Percentiles rank a stretch among this genome's conserved stretches.
These are phyloP conservation scores for Fraxinus dipetala DNA, from an alignment of 305 asterid genomes.

Conservation along the genomic window DNA sequence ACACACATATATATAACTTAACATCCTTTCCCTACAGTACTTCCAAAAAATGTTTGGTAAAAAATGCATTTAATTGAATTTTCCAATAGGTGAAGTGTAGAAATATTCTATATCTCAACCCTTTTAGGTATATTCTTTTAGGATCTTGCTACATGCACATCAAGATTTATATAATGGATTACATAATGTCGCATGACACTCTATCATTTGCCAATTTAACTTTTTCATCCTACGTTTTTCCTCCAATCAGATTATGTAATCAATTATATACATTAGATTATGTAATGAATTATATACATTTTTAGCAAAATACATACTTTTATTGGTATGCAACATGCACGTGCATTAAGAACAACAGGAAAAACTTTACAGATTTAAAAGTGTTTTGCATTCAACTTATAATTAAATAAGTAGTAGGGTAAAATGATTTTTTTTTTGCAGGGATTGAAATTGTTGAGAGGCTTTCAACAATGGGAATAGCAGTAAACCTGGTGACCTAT, in stretches of 20 bases:
- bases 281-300: too few relatives aligned
- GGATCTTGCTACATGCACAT: too few relatives aligned
- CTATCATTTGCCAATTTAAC: too few relatives aligned
- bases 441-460: constrained; percentile 66
- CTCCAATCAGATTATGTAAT: too few relatives aligned
- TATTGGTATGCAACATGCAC: not conserved
- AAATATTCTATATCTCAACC: not conserved
- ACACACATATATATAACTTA: not conserved
- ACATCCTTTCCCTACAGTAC: not conserved
- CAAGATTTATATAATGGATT: too few relatives aligned
- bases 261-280: too few relatives aligned
- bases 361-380: not conserved
- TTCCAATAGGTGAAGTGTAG: not conserved
- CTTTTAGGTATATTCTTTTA: not conserved
- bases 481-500: constrained; percentile 70
- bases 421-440: constrained; percentile 7
- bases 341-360: not conserved
- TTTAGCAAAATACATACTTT: too few relatives aligned
- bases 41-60: not conserved
- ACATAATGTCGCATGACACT: too few relatives aligned
- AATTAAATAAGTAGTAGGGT: not conserved
- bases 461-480: constrained; percentile 78
- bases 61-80: not conserved
- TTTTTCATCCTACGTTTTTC: too few relatives aligned
- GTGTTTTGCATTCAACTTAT: not conserved